Base-by-base conservation (phyloP, 257 asterid species). In the Plantago major region DNA sequence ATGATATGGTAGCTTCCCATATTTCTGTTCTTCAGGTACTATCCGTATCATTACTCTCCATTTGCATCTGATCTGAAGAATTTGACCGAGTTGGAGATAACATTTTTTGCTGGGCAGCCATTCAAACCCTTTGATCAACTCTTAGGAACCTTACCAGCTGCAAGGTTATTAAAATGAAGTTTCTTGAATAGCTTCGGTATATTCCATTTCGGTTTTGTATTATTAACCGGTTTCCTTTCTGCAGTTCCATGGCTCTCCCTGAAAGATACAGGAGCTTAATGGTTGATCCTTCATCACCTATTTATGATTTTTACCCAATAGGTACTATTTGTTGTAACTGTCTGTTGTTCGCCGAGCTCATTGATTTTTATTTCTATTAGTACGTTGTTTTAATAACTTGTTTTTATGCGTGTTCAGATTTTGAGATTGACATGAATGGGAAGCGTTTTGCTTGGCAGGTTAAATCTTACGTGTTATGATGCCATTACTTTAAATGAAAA, bases 381-480 rank as follows among this genome's bases (percentile, higher is more conserved):
- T 47, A 45, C 55, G 52, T 64, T n/a, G 71, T 68, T 52, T 65
- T 70, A 66, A 65, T 42, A 55, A 42, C 69, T 43, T 71, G 12
- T 67, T 42, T 22, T 58, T 52, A 15, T 18, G 16, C 58, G 33
- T 60, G 30, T 64, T 71, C 72, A 93, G 97, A 89, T 73, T 86
- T 93, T 77, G 97, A 89, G 67, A 76, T 89, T 60, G 97, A 93
- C 80, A 93, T 93, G 99, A 84, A 85, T 42, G 96, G 99, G 59
- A 92, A 93, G 89, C 95, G 96, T 69, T 85, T 87, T 69, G 88
- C 97, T 43, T 89, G 99, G 97, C 99, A 93, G 97, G 99, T 83
- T 84, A 55, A 62, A 42, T 68, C 62, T 47, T 48, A n/a, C n/a
- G 15, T 16, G 37, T 43, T 63, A 44, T 49, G 17, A 18, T 49